Evolutionary conservation across 192 early-diverging fungal species (phyloP).

Genomic region (Ambispora gerdemannii): DNA sequence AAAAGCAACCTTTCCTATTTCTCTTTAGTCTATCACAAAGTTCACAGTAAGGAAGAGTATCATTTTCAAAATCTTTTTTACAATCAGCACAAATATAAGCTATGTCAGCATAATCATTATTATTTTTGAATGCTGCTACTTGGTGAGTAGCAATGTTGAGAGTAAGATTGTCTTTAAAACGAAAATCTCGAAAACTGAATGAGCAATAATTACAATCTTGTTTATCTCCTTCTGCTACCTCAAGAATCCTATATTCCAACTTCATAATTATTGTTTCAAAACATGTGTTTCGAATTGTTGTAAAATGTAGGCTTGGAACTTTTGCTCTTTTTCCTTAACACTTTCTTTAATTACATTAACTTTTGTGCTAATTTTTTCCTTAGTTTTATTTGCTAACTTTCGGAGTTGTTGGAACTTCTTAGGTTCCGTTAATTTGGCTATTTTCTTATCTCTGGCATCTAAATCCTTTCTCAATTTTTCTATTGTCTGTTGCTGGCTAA

Average conservation of each 20-base stretch:
- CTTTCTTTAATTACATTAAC: conserved; percentile 4
- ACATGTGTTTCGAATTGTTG: too few species aligned
- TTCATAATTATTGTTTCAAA: conserved; percentile 9
- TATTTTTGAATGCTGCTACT: not conserved
- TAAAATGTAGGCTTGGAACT: conserved; percentile 16
- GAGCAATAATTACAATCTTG: conserved; percentile 19
- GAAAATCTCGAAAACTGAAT: not conserved
- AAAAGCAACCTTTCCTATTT: conserved; percentile 11
- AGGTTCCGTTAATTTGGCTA: conserved; percentile 8
- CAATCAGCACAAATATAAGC: conserved; percentile 18
- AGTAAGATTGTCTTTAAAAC: not conserved
- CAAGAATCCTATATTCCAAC: conserved; percentile 24
- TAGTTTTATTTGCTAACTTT: conserved; percentile 12
- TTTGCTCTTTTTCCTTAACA: conserved; percentile 12
- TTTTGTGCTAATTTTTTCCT: conserved; percentile 5
- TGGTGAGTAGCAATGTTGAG: conserved; percentile 11
- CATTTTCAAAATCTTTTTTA: conserved; percentile 20
- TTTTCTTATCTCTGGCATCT: conserved; percentile 3
- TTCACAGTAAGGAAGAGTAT: conserved; percentile 9
- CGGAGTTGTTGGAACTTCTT: conserved; percentile 18
- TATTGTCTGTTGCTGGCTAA: not conserved
- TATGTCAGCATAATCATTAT: conserved; percentile 5
- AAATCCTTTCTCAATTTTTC: conserved; percentile 15
- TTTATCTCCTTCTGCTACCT: not conserved
- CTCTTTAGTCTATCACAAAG: conserved; percentile 7